Percentiles rank a stretch among this genome's conserved stretches.
These are phyloP conservation scores for Tulasnella sp. DNA, from an alignment of 768 basidiomycete genomes.

Conservation along the genomic window DNA sequence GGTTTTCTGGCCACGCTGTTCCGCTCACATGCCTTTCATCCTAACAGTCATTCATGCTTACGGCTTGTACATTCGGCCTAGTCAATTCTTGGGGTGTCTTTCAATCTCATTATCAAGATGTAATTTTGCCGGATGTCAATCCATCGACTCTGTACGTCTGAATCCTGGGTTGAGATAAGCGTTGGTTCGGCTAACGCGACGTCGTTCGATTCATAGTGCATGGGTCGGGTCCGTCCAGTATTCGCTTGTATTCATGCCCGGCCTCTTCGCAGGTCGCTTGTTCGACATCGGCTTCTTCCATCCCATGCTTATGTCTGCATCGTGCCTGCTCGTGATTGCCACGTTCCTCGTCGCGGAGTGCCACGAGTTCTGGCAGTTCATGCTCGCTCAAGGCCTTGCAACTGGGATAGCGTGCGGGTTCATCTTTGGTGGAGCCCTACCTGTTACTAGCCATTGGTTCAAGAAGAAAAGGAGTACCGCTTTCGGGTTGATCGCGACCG, in stretches of 20 bases:
- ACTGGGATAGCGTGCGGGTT: slow-evolving; percentile 60
- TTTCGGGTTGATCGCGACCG: slow-evolving; percentile 53
- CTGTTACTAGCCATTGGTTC: slow-evolving; percentile 71
- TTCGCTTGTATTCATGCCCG: slow-evolving; percentile 35
- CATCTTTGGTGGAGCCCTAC: slow-evolving; percentile 58
- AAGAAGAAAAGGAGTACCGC: slow-evolving; percentile 52
- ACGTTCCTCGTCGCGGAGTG: slow-evolving; percentile 71
- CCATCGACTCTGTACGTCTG: slow-evolving; percentile 25
- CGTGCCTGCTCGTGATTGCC: slow-evolving; percentile 48
- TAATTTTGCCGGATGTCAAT: slow-evolving; percentile 7
- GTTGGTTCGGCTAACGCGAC: not conserved
- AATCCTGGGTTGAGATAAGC: not conserved
- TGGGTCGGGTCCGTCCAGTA: slow-evolving; percentile 30
- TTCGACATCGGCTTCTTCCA: slow-evolving; percentile 71
- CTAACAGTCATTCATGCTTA: slow-evolving; percentile 4
- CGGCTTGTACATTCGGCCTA: slow-evolving; percentile 18
- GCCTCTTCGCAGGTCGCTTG: slow-evolving; percentile 56
- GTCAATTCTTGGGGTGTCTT: slow-evolving; percentile 26
- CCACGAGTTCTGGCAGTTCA: slow-evolving; percentile 69
- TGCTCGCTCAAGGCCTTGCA: slow-evolving; percentile 68
- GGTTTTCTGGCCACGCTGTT: not conserved
- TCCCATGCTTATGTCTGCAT: slow-evolving; percentile 47
- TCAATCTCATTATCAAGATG: slow-evolving; percentile 21
- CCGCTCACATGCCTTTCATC: not conserved
- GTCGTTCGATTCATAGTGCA: not conserved